Evolutionary conservation across 1,139 yeast genomes (phyloP).

Genomic region (Blastobotrys ciferrii): DNA sequence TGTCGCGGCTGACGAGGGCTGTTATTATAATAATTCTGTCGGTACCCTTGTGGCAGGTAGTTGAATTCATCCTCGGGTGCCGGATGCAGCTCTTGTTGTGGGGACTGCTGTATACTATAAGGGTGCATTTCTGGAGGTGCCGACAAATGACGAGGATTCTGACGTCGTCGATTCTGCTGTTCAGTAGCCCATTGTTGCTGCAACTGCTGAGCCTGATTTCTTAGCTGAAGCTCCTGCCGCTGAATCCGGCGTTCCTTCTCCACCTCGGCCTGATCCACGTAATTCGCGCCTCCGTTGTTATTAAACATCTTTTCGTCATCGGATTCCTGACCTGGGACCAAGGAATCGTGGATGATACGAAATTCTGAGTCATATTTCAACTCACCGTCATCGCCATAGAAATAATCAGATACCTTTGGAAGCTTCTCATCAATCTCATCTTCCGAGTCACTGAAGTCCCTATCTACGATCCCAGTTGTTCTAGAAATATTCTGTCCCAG

Average conservation of each 20-base stretch:
- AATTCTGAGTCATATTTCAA: slow-evolving; percentile 28
- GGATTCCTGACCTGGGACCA: slow-evolving; percentile 18
- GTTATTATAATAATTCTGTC: slow-evolving; percentile 5
- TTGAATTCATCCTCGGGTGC: slow-evolving; percentile 2
- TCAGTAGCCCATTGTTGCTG: slow-evolving; percentile 16
- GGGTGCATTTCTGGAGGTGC: slow-evolving; percentile 11
- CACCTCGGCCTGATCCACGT: slow-evolving; percentile 1
- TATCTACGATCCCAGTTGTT: slow-evolving; percentile 26
- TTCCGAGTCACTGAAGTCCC: slow-evolving; percentile 17
- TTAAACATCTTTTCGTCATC: slow-evolving; percentile 7
- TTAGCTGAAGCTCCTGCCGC: slow-evolving; percentile 15
- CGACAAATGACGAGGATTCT: background rate
- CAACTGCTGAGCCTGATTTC: slow-evolving; percentile 15
- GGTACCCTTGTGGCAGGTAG: slow-evolving; percentile 8
- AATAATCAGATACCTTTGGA: slow-evolving; percentile 18
- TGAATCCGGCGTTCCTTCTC: slow-evolving; percentile 13
- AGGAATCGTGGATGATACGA: slow-evolving; percentile 28
- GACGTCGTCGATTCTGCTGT: slow-evolving; percentile 8
- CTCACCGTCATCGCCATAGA: slow-evolving; percentile 25
- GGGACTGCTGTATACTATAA: slow-evolving; percentile 8
- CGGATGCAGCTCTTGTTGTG: slow-evolving; percentile 8
- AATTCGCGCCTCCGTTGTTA: slow-evolving; percentile 6
- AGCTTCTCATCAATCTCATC: slow-evolving; percentile 15
- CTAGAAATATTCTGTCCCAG: slow-evolving; percentile 24
- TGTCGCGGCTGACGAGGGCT: background rate